phyloP scores from a whole-genome alignment of 257 asterid species.

The Haberlea rhodopensis region DNA sequence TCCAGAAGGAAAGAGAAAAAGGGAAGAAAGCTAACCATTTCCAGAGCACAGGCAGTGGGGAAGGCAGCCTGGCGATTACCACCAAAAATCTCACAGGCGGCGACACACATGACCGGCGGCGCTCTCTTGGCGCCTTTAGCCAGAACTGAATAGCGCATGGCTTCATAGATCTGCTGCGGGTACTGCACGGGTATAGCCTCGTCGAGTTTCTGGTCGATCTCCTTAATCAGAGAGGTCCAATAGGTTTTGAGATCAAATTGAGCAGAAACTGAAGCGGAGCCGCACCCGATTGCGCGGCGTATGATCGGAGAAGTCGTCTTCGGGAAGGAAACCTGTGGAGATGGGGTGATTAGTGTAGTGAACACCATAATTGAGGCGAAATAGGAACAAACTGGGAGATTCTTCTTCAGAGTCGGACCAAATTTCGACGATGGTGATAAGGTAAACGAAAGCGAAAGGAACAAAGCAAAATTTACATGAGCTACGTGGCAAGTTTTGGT shows the following conservation, averaged over 20 bases:
- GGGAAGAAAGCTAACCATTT: conserved; percentile 53
- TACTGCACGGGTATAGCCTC: conserved; percentile 78
- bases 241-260: conserved; percentile 77
- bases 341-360: conserved; percentile 25
- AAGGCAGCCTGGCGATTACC: conserved; percentile 79
- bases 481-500: no score
- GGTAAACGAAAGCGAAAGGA: no score
- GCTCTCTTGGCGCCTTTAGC: conserved; percentile 91
- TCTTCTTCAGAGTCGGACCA: not conserved
- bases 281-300: conserved; percentile 48
- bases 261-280: conserved; percentile 34
- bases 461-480: no score
- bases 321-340: conserved; percentile 32
- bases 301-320: conserved; percentile 32
- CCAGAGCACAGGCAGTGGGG: conserved; percentile 99
- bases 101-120: conserved; percentile 93
- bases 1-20: not conserved
- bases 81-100: conserved; percentile 91
- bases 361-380: conserved; percentile 29
- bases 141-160: conserved; percentile 90
- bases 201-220: conserved; percentile 78
- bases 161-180: conserved; percentile 89
- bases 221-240: conserved; percentile 71
- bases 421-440: no score
- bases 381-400: not conserved